Conservation (phyloP, 2,329 filamentous ascomycete genomes). For the Aspergillus flavus region DNA sequence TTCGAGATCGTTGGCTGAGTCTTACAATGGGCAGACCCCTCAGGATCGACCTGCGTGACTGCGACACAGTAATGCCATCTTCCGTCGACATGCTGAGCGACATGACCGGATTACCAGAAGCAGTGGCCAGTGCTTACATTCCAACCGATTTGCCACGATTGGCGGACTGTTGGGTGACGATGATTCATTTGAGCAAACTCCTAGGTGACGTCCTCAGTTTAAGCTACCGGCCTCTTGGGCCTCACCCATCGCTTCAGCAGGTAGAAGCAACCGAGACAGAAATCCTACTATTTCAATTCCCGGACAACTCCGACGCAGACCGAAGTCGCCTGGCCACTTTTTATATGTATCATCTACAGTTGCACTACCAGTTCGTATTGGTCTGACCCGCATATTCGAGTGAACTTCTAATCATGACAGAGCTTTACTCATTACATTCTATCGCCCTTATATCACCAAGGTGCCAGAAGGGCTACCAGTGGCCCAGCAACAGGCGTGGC, state of each 20-base stretch:
- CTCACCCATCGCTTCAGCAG: constrained; percentile 19
- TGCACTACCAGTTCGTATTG: constrained; percentile 31
- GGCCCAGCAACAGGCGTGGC: constrained; percentile 21
- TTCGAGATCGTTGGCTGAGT: constrained; percentile 46
- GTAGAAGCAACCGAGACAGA: constrained; percentile 27
- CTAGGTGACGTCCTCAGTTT: constrained; percentile 29
- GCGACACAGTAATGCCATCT: constrained; percentile 36
- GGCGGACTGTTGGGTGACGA: constrained; percentile 29
- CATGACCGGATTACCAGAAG: constrained; percentile 12
- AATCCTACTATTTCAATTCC: constrained; percentile 21
- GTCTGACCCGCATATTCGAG: not conserved
- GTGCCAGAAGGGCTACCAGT: constrained; percentile 21
- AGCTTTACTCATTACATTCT: constrained; percentile 31
- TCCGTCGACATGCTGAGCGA: constrained; percentile 31
- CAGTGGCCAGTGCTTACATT: constrained; percentile 18
- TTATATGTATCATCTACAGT: constrained; percentile 29
- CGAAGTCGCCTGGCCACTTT: constrained; percentile 20
- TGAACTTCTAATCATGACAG: constrained; percentile 18
- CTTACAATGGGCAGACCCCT: constrained; percentile 44
- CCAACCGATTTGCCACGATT: constrained; percentile 25
- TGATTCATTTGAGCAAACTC: constrained; percentile 29
- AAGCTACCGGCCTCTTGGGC: constrained; percentile 26
- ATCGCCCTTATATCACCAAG: constrained; percentile 29
- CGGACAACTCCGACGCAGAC: constrained; percentile 18
- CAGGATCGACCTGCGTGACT: constrained; percentile 43